Evolutionary conservation across 352 stramenopile genomes (phyloP), one percentile per base, ranked within the genome.

Genomic region (Achlya hypogyna): DNA sequence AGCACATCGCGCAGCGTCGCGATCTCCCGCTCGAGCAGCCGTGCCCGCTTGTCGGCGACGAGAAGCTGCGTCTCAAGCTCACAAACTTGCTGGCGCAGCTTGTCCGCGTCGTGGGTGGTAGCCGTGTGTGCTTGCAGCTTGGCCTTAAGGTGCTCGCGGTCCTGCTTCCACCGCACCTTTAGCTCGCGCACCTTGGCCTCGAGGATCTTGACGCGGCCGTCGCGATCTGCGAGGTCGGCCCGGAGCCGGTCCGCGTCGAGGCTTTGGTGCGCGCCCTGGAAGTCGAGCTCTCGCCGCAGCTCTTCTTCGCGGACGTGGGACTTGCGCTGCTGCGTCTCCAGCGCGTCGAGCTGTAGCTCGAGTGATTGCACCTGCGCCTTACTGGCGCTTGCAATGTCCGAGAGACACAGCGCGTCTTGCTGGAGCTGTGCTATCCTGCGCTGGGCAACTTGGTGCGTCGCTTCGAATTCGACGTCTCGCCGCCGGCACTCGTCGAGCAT

Each of bases 1-100:
- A 69, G 0, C 5, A 63, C 53, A 14, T 64, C 63, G n/a, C 62
- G 42, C 0, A 76, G 51, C 18, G 51, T 59, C 27, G 56, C 32
- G 2, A 84, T 1, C 51, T 88, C 68, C 1, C 69, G 49, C 5
- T 76, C 74, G 20, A 70, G 62, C 14, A 67, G 29, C 20, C 20
- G 38, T 22, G 23, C 23, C 40, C 47, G 43, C 35, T 67, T 49
- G 18, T 58, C 28, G 3, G 42, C 40, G 18, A 67, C 51, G 18
- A 49, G n/a, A 22, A 28, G n/a, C 22, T 51, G 34, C 1, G 40
- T 35, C 6, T 67, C 20, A 23, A 25, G 27, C 25, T 67, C 60
- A 22, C 51, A 31, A 20, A 47, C 42, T 43, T 67, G 38, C 18
- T 40, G n/a, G 20, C 43, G 60, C 20, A 67, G 51, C n/a, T 28